Base-by-base conservation (phyloP, 148 eudicot species). In the Pharnaceum exiguum region DNA sequence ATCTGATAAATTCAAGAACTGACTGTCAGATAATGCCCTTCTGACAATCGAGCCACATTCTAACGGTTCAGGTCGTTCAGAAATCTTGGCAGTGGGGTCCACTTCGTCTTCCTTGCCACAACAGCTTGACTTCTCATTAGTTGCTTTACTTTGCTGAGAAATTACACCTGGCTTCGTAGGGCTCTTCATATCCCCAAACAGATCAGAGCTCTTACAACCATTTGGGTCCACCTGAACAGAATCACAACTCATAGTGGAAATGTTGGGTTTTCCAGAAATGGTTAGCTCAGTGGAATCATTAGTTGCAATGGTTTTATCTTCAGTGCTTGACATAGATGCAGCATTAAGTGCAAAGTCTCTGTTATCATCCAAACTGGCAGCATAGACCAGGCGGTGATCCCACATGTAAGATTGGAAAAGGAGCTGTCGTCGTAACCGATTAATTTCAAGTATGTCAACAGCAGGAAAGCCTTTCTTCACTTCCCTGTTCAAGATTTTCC, bases 361-460 rank as follows among this genome's bases (percentile, higher is more conserved):
- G 39, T 66, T 71, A 25, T 35, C 69, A 52, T 75, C 81, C 51
- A 71, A 57, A 67, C 73, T 76, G 18, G 89, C 80, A 36, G 86
- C 89, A 71, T 75, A 67, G 43, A 89, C 77, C 45, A 93, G 83
- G 38, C 82, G 82, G 46, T 79, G 90, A 59, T 93, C 96, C 99
- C 99, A 89, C 72, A 83, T 70, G 71, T 83, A 86, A 45, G 95
- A 86, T 68, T 83, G 95, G 65, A 83, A 76, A 36, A 93, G 77
- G 54, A 93, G 75, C 49, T 93, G 91, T 60, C 95, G 81, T 58
- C 87, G 73, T 53, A 86, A 58, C 35, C 85, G 77, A 77, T 89
- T 93, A 62, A 93, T 74, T 56, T 93, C 99, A 62, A 93, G 60
- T 48, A 93, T 86, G 75, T 93, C 99, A 55, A 77, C 51, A 43